Evolutionary conservation across 768 basidiomycete species (phyloP), one percentile per base, ranked within the genome.

Genomic region (Panaeolus papilionaceus): DNA sequence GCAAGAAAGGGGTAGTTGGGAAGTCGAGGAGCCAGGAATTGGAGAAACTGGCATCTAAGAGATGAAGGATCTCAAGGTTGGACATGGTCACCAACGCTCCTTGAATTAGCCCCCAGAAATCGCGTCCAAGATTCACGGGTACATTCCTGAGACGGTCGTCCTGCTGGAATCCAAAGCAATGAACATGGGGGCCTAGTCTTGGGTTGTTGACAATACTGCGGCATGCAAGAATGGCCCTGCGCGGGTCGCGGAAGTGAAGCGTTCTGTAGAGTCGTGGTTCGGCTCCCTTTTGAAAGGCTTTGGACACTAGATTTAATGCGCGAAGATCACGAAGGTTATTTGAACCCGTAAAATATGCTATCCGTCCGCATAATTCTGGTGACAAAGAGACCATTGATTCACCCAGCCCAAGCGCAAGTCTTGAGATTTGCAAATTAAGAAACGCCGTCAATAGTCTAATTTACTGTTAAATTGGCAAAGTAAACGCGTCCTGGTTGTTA

Each of bases 21-120:
- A 80, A 76, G 70, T 82, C 74, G 67, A 88, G 73, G 20, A 89
- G 73, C 85, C 85, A 88, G 18, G 80, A 76, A 69, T 83, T 80
- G 0, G 75, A 38, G 66, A 74, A 74, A 5, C 76, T 69, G 23
- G 79, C 73, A 69, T 87, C 85, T 37, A 76, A 76, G 5, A 89
- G 71, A 58, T 78, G 67, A 28, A 89, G 79, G 8, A 64, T 69
- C 61, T 87, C 82, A 23, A 90, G 79, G 23, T 82, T 81, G 64
- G 72, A 72, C 79, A 85, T 84, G 49, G 71, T 72, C 40, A 74
- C 75, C n/a, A 89, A 72, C 0, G 84, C 85, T 2, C 61, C 72
- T 64, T 83, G 83, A 7, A 88, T 40, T 1, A 73, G 69, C 3
- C 71, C 40, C 87, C 88, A 89, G 64, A 88, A 85, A 5, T 73